Base-by-base conservation (phyloP, 2,329 filamentous ascomycete genomes). In the Trichoderma citrinoviride region DNA sequence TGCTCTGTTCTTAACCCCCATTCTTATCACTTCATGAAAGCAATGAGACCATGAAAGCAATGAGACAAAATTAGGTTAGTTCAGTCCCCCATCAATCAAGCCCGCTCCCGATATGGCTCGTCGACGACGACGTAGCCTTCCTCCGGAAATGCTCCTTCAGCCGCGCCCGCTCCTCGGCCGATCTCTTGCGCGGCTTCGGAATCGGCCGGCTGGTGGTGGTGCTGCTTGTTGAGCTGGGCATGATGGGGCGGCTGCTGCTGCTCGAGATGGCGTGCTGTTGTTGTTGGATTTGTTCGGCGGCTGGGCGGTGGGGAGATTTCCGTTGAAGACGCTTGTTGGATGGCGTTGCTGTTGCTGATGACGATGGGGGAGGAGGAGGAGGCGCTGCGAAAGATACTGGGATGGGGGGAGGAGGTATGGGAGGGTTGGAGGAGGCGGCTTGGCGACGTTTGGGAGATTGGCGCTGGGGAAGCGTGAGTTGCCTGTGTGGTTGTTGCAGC, bases 91-190 rank as follows among this genome's bases (percentile, higher is more conserved):
- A n/a, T 37, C 33, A 37, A 5, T 62, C 60, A n/a, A 15, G 10
- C 2, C 40, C 49, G 17, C 27, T 37, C 7, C 49, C 19, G 1
- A 53, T 8, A 23, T 54, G 33, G 19, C 47, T 61, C 25, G 47
- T 53, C 1, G 60, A 23, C 5, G 60, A 53, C 2, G 49, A 33
- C n/a, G 60, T 46, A 3, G 60, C 68, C 21, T 66, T 70, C 52
- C 68, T 72, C 37, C 71, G 66, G 62, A 76, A 72, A 61, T 73
- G 70, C 37, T 73, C 71, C 19, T 69, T 66, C 29, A 76, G 65
- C 21, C 69, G 70, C 1, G 64, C 71, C 43, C 68, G 66, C 41
- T 74, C 68, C 50, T 72, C 71, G 7, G 60, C 65, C 21, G 70
- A 67, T 19, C 70, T 66, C 33, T 63, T 61, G 21, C 56, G 60